Base-by-base conservation (phyloP, 75 land plant species). In the Larix kaempferi region DNA sequence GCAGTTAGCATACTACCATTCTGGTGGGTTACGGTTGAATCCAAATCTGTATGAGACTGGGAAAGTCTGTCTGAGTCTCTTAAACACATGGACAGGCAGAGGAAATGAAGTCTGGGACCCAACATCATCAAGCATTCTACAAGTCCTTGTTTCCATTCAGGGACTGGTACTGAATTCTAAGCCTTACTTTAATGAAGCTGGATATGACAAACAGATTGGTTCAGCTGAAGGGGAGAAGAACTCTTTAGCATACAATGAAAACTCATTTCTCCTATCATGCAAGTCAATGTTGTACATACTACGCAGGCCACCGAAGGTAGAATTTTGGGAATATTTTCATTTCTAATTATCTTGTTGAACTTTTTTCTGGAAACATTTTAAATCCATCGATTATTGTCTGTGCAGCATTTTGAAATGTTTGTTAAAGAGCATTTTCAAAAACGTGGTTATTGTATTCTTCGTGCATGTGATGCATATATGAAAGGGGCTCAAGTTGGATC, bases 121-220 rank as follows among this genome's bases (percentile, higher is more conserved):
- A 56, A 78, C 77, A 62, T 84, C 94, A 5, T 96, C 99, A 16
- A 96, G 92, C 82, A 92, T 96, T 25, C 90, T 96, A 78, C 99
- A 96, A 85, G 88, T 96, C 26, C 83, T 96, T 23, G 99, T 96
- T 54, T 96, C 99, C 22, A 88, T 96, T 54, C 99, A 96, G 83
- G 99, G 97, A 5, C 77, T 96, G 60, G 99, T 96, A 74, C 91
- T 96, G 3, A 96, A 96, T 80, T 80, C 89, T 10, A 91, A 89
- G 79, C 99, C 99, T 73, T 96, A 96, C 66, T 96, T 94, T 84
- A 96, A 96, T 87, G 99, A 96, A 86, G 97, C 99, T 65, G 99
- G 99, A 8, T 96, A 96, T 83, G 99, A 92, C 73, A 92, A 86
- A 77, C 97, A 93, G 76, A 78, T 89, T 76, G 99, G 99, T 2